Conservation (phyloP, 371 early-diverging fungal species). For the Mucor plumbeus region DNA sequence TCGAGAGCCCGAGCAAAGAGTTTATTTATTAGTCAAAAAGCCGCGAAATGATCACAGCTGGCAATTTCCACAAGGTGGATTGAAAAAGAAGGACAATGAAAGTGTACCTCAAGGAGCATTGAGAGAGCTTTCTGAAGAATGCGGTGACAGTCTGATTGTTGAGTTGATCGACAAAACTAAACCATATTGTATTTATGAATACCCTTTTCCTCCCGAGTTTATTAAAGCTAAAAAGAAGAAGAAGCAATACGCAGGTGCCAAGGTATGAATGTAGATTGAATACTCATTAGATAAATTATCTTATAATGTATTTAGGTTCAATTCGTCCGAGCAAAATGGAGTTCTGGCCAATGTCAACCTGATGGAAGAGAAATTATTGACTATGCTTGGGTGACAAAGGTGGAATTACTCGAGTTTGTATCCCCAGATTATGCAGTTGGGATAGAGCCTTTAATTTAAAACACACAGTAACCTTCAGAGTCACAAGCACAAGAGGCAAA, state of each 20-base stretch:
- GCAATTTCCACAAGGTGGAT: conserved; percentile 77
- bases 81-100: conserved; percentile 59
- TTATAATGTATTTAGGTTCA: conserved; percentile 27
- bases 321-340: conserved; percentile 39
- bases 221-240: conserved; percentile 17
- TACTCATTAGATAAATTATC: background rate
- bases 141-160: conserved; percentile 74
- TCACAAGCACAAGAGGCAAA: background rate
- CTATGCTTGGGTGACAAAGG: conserved; percentile 84
- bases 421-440: background rate
- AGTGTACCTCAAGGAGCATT: conserved; percentile 74
- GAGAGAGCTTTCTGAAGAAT: conserved; percentile 69
- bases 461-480: background rate
- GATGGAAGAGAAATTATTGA: conserved; percentile 65
- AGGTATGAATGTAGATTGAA: conserved; percentile 20
- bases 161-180: conserved; percentile 71
- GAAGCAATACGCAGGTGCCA: conserved; percentile 32
- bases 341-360: conserved; percentile 57
- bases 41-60: conserved; percentile 64
- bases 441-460: background rate
- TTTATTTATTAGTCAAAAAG: conserved; percentile 80
- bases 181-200: conserved; percentile 71
- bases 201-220: conserved; percentile 49
- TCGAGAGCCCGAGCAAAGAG: conserved; percentile 23
- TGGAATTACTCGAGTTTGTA: conserved; percentile 58